Evolutionary conservation across 306 rosid genomes (phyloP), one percentile per base, ranked within the genome.

Genomic region (Inga oerstediana): DNA sequence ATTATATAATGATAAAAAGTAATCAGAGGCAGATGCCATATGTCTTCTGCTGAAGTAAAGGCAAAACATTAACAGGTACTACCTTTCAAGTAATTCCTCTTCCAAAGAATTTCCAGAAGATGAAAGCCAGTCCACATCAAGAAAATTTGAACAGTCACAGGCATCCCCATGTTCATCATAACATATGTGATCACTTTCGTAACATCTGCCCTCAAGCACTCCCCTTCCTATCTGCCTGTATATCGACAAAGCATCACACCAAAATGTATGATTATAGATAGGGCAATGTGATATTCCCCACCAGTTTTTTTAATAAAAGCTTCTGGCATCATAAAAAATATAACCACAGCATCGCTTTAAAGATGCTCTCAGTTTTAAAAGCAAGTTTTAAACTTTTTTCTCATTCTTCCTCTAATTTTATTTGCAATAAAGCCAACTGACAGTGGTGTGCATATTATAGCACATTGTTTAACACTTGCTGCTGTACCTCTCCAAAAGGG

Each of bases 31-130:
- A 10, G 43, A 20, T n/a, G 78, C 19, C 37, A 16, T 24, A 19
- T 39, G 30, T 58, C 30, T 51, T 69, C 14, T 34, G 65, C 24
- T 51, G 46, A 24, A 44, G 49, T 68, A 39, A 51, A 75, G 24
- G 41, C 46, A 59, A 32, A 2, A 22, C 15, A 45, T 69, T 52
- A 46, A 34, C 30, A 64, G 27, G 52, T 81, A 82, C 68, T 84
- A 92, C 97, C 97, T 84, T 80, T 70, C 88, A 67, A 65, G 77
- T 37, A 74, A 62, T 67, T 90, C 97, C 48, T 90, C 94, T 88
- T 90, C 97, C 85, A 88, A 84, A 49, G 97, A 90, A 85, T 89
- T 89, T 84, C 84, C 94, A 7, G 93, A 89, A 2, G 97, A 85
- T 69, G 94, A 89, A 81, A 92, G 85, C 97, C 94, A 90, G 71